Evolutionary conservation across 306 rosid species (phyloP).

Genomic region (Adenanthera pavonina): DNA sequence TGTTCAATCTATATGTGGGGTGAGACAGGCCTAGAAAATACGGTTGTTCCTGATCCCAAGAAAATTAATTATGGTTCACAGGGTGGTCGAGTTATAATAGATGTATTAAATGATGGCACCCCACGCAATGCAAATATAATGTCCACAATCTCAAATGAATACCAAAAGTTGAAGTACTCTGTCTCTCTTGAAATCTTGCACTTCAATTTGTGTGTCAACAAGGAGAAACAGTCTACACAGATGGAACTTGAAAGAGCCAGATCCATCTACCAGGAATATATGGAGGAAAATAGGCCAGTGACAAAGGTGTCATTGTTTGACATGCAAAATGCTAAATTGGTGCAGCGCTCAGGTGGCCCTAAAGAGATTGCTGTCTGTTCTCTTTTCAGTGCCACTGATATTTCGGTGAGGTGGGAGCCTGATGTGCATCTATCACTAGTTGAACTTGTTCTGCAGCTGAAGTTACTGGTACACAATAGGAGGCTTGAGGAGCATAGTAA

Average conservation of each 20-base stretch:
- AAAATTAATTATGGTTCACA: slow-evolving; percentile 95
- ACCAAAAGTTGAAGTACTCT: slow-evolving; percentile 71
- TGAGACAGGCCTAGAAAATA: slow-evolving; percentile 77
- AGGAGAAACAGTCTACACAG: slow-evolving; percentile 89
- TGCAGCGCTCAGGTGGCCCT: slow-evolving; percentile 85
- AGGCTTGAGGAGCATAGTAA: slow-evolving; percentile 63
- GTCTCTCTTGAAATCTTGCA: slow-evolving; percentile 87
- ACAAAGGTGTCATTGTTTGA: slow-evolving; percentile 80
- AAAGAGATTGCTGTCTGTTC: slow-evolving; percentile 93
- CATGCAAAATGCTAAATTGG: slow-evolving; percentile 96
- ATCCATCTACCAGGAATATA: slow-evolving; percentile 82
- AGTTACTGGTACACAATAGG: slow-evolving; percentile 72
- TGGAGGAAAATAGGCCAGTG: slow-evolving; percentile 71
- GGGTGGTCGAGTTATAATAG: slow-evolving; percentile 80
- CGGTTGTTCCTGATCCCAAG: slow-evolving; percentile 86
- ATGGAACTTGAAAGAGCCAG: slow-evolving; percentile 92
- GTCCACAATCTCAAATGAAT: slow-evolving; percentile 69
- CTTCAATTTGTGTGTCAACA: slow-evolving; percentile 79
- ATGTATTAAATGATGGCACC: slow-evolving; percentile 79
- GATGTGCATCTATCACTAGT: slow-evolving; percentile 80
- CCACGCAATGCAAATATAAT: slow-evolving; percentile 78
- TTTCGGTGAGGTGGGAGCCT: slow-evolving; percentile 92
- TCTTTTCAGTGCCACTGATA: slow-evolving; percentile 97
- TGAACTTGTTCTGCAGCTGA: slow-evolving; percentile 81
- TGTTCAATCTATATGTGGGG: slow-evolving; percentile 82